phyloP scores from a whole-genome alignment of 805 yeast species.

The Spathaspora boniae region DNA sequence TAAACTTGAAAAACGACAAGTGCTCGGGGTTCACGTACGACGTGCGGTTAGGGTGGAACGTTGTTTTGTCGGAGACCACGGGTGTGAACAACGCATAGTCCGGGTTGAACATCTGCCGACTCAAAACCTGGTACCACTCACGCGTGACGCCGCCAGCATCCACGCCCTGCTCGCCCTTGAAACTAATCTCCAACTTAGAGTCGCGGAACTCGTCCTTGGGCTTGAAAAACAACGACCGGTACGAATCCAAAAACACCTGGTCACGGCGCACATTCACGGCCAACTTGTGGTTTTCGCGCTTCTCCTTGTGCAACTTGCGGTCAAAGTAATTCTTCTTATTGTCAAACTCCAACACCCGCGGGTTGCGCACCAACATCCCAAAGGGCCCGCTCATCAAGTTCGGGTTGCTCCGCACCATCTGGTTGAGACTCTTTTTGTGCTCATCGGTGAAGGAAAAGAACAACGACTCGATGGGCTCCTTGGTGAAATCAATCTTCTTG shows the following conservation, averaged over 20 bases:
- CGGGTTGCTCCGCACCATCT: constrained; percentile 87
- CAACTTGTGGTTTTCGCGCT: constrained; percentile 46
- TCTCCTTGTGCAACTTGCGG: constrained; percentile 58
- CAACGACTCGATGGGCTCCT: constrained; percentile 71
- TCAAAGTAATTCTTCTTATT: constrained; percentile 86
- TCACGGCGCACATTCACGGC: constrained; percentile 75
- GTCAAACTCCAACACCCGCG: constrained; percentile 89
- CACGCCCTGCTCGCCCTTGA: constrained; percentile 91
- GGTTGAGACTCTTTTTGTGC: constrained; percentile 82
- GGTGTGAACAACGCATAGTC: constrained; percentile 91
- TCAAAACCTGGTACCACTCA: constrained; percentile 94
- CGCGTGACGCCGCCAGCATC: constrained; percentile 98
- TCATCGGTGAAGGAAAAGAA: constrained; percentile 86
- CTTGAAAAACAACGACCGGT: constrained; percentile 76
- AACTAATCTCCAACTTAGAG: constrained; percentile 73
- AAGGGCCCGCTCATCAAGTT: constrained; percentile 95
- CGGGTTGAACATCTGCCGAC: constrained; percentile 94
- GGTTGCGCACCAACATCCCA: constrained; percentile 81
- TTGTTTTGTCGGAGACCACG: constrained; percentile 85
- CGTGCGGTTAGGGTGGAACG: constrained; percentile 92
- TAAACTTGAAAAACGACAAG: constrained; percentile 85
- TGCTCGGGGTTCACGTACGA: constrained; percentile 94
- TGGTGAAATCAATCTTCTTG: constrained; percentile 60
- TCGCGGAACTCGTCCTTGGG: constrained; percentile 67
- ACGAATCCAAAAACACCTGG: constrained; percentile 89